phyloP scores from a whole-genome alignment of 495 filamentous ascomycete species.

The Aspergillus homomorphus region DNA sequence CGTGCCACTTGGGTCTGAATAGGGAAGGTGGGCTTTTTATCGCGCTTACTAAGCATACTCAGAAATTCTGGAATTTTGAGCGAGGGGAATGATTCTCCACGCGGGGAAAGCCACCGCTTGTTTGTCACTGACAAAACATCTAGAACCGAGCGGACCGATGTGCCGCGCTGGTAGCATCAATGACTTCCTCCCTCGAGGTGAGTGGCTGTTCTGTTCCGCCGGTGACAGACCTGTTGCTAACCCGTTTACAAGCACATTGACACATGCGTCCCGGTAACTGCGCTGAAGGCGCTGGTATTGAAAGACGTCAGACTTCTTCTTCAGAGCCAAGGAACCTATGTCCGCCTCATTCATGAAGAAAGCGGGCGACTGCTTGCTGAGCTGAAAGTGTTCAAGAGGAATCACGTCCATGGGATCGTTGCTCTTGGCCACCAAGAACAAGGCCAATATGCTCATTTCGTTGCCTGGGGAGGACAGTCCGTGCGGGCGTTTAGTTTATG shows the following conservation, averaged over 20 bases:
- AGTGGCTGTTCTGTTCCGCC: constrained; percentile 12
- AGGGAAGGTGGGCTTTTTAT: constrained; percentile 16
- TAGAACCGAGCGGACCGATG: constrained; percentile 16
- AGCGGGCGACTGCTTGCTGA: constrained; percentile 32
- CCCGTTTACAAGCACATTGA: constrained; percentile 39
- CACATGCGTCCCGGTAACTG: constrained; percentile 46
- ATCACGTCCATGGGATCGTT: constrained; percentile 43
- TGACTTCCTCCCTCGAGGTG: constrained; percentile 39
- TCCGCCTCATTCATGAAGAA: constrained; percentile 35
- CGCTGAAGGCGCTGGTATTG: constrained; percentile 33
- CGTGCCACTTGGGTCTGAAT: constrained; percentile 20
- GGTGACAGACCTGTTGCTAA: constrained; percentile 10
- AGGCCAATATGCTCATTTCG: constrained; percentile 41
- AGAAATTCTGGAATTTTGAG: constrained; percentile 21
- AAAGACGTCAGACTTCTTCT: constrained; percentile 29
- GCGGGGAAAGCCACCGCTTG: constrained; percentile 17
- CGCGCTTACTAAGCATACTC: constrained; percentile 23
- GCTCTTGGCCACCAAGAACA: constrained; percentile 19
- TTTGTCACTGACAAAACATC: constrained; percentile 2
- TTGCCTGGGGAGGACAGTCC: constrained; percentile 73
- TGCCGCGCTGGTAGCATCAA: constrained; percentile 19
- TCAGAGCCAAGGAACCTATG: constrained; percentile 41
- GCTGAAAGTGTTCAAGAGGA: constrained; percentile 36
- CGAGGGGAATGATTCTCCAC: constrained; percentile 14
- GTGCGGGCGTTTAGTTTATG: constrained; percentile 57